These are phyloP conservation scores for Porcisia hertigi DNA, from an alignment of 208 protist genomes.

Conservation along the genomic window DNA sequence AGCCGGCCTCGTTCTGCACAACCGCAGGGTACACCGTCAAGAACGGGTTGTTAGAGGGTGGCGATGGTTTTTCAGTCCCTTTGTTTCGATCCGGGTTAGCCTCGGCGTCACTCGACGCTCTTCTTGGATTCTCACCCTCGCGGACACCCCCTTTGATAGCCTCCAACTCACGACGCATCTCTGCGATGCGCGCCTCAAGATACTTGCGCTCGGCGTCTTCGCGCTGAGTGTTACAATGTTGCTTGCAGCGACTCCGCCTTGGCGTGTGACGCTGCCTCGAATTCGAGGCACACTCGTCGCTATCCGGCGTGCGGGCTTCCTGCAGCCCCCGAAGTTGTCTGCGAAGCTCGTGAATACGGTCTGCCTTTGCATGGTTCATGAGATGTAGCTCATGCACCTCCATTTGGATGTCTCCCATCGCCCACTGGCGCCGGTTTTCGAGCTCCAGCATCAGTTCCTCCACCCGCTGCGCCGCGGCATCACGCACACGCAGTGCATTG, in stretches of 20 bases:
- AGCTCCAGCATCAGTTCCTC: conserved; percentile 35
- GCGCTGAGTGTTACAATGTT: conserved; percentile 6
- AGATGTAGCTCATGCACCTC: conserved; percentile 31
- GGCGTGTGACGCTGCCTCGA: not conserved
- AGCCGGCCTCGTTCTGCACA: not conserved
- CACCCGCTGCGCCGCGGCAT: conserved; percentile 42
- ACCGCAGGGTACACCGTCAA: not conserved
- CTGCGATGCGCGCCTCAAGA: conserved; percentile 45
- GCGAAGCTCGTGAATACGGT: conserved; percentile 35
- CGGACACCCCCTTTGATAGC: not conserved
- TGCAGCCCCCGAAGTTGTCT: conserved; percentile 25
- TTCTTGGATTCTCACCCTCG: not conserved
- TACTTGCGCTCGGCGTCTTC: conserved; percentile 52
- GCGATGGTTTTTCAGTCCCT: not conserved
- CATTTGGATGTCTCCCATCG: conserved; percentile 1
- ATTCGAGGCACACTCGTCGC: not conserved
- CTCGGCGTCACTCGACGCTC: not conserved
- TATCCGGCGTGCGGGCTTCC: too few relatives aligned
- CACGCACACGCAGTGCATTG: conserved; percentile 49
- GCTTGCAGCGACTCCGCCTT: not conserved
- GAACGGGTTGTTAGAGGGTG: not conserved
- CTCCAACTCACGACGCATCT: conserved; percentile 43
- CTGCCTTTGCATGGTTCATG: conserved; percentile 41
- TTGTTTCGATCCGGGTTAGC: not conserved
- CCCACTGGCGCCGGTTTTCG: conserved; percentile 15